Base-by-base conservation (phyloP, 2,329 filamentous ascomycete genomes). In the Xylaria sp. region DNA sequence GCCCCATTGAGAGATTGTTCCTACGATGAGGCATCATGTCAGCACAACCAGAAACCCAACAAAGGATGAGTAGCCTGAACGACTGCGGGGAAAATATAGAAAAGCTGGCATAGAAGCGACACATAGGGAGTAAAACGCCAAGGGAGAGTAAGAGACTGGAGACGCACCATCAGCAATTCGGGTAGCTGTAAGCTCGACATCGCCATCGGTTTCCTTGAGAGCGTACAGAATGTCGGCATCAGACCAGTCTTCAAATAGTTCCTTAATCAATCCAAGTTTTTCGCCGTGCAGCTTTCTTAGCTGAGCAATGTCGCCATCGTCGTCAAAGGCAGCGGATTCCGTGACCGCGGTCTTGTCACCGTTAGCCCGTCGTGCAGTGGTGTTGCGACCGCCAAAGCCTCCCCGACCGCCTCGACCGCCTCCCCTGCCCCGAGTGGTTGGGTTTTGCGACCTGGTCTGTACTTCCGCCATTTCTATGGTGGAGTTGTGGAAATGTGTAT, bases 191-290 rank as follows among this genome's bases (percentile, higher is more conserved):
- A 87, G 82, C 73, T 91, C 87, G 75, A 93, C 85, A 80, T 96
- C 92, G 75, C 92, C 92, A 75, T 92, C 87, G 63, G 90, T 91
- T 84, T 99, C 96, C 80, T 97, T 89, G 67, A 99, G 86, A 69
- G 94, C 94, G 79, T 96, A 96, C 71, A 98, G 89, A 71, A 98
- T 89, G 80, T 98, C 95, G 80, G 94, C 93, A 77, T 97, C 93
- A 74, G 94, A 95, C 96, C 95, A 98, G 81, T 94, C 91, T 67
- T 93, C 89, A 84, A 97, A 97, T 83, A 98, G 90, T 80, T 97
- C 94, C 83, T 93, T 94, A 79, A 99, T 89, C 76, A 90, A 89
- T 69, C 85, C 85, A 74, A 97, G 87, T 83, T 95, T 92, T 76
- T 84, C 84, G 76, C 91, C 87, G 79, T 97, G 96, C 80, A 92